Evolutionary conservation across 2,329 filamentous ascomycete genomes (phyloP).

Genomic region (Nectriaceae sp.): DNA sequence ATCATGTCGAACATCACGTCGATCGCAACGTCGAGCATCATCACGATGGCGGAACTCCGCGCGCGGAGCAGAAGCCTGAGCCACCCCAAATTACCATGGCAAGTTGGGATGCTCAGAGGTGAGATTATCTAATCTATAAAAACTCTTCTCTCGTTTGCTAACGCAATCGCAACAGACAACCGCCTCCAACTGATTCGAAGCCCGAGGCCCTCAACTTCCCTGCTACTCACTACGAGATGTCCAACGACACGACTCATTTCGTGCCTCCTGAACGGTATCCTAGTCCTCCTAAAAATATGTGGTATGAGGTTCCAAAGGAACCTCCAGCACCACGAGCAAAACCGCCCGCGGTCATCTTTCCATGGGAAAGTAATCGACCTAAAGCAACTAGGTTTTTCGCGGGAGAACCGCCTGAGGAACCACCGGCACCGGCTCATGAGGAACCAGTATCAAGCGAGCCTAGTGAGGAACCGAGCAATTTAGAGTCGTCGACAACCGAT

Average conservation of each 20-base stretch:
- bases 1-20: slow-evolving; percentile 13
- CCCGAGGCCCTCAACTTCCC: slow-evolving; percentile 89
- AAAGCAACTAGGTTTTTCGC: slow-evolving; percentile 65
- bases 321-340: slow-evolving; percentile 55
- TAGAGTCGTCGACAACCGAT: slow-evolving; percentile 34
- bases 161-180: slow-evolving; percentile 49
- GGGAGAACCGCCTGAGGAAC: slow-evolving; percentile 14
- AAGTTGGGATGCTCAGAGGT: slow-evolving; percentile 59
- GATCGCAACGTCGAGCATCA: slow-evolving; percentile 1
- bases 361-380: slow-evolving; percentile 77
- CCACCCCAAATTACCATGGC: slow-evolving; percentile 30
- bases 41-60: slow-evolving; percentile 15
- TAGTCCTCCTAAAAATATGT: slow-evolving; percentile 84
- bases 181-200: slow-evolving; percentile 66
- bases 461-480: slow-evolving; percentile 30
- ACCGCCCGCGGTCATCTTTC: slow-evolving; percentile 74
- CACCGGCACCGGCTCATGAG: neutral
- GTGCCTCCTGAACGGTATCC: slow-evolving; percentile 76
- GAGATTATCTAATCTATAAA: slow-evolving; percentile 18
- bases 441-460: slow-evolving; percentile 10
- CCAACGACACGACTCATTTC: slow-evolving; percentile 72
- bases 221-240: slow-evolving; percentile 79
- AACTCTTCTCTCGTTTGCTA: slow-evolving; percentile 1
- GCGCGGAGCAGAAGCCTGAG: slow-evolving; percentile 24
- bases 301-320: slow-evolving; percentile 76